Percentiles rank a stretch among this genome's conserved stretches.
Evolutionary conservation across 1,139 yeast species (phyloP).

Genomic region (Eremothecium gossypii): DNA sequence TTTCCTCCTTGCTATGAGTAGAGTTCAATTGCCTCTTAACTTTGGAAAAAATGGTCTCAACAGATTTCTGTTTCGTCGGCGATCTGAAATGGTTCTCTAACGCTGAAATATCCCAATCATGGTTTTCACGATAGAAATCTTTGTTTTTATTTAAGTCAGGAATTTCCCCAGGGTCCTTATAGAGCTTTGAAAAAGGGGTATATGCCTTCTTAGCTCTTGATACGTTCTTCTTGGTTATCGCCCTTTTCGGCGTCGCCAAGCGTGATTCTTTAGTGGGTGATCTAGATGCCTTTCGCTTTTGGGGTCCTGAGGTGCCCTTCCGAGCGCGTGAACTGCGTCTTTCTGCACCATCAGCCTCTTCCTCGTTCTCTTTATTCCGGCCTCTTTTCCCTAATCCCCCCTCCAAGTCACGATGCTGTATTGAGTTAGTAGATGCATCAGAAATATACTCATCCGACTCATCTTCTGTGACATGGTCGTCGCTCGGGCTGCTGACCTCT

Average conservation of each 20-base stretch:
- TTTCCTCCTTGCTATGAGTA: conserved; percentile 27
- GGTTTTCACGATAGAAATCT: conserved; percentile 21
- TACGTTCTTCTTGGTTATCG: conserved; percentile 24
- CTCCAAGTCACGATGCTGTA: too few species aligned
- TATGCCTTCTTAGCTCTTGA: conserved; percentile 29
- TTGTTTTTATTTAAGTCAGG: conserved; percentile 26
- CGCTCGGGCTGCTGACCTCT: too few species aligned
- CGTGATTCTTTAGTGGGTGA: conserved; percentile 1
- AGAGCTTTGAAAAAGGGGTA: conserved; percentile 29
- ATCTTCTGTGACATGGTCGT: too few species aligned
- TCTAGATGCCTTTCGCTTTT: background rate
- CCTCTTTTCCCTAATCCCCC: too few species aligned
- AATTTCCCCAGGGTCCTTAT: conserved; percentile 22
- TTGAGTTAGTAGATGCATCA: too few species aligned
- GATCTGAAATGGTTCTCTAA: conserved; percentile 25
- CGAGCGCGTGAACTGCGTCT: too few species aligned
- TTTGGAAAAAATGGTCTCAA: conserved; percentile 29
- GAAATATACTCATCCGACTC: too few species aligned
- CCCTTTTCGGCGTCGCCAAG: conserved; percentile 6
- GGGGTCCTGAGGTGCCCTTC: too few species aligned
- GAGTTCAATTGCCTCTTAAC: conserved; percentile 29
- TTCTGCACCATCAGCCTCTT: too few species aligned
- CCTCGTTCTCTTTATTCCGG: too few species aligned
- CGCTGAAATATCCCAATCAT: conserved; percentile 19
- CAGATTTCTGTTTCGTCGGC: conserved; percentile 20